Evolutionary conservation across 495 filamentous ascomycete genomes (phyloP).

Genomic region (Trichoderma virens): DNA sequence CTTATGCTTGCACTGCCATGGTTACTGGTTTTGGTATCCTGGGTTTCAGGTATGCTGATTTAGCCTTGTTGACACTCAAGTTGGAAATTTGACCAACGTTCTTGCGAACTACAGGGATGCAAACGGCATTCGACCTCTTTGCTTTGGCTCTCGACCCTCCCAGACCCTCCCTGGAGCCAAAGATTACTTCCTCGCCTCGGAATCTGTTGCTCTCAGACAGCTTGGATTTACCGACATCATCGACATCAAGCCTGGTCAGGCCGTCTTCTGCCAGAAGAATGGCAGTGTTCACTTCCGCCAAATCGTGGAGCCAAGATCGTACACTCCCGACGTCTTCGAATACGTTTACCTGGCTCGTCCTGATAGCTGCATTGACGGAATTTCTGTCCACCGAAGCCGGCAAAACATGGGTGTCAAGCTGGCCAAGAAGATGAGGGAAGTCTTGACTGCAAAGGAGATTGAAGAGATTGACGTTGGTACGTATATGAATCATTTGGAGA

Average conservation of each 20-base stretch:
- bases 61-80: background rate
- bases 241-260: constrained; percentile 85
- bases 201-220: constrained; percentile 84
- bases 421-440: constrained; percentile 65
- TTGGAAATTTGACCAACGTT: background rate
- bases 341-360: constrained; percentile 82
- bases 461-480: constrained; percentile 83
- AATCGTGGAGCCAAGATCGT: constrained; percentile 60
- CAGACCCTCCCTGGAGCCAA: constrained; percentile 52
- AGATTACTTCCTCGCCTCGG: constrained; percentile 98
- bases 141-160: constrained; percentile 68
- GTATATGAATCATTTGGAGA: background rate
- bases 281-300: constrained; percentile 67
- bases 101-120: constrained; percentile 47
- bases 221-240: constrained; percentile 74
- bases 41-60: constrained; percentile 50
- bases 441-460: constrained; percentile 65
- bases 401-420: constrained; percentile 90
- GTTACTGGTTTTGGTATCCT: constrained; percentile 88
- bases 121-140: constrained; percentile 83
- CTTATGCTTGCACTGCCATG: constrained; percentile 74
- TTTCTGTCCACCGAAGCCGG: constrained; percentile 79
- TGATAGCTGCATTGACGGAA: constrained; percentile 87
- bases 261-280: constrained; percentile 88
- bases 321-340: constrained; percentile 93